Evolutionary conservation across 805 yeast species (phyloP), one percentile per base, ranked within the genome.

Genomic region (Saturnispora serradocipensis): DNA sequence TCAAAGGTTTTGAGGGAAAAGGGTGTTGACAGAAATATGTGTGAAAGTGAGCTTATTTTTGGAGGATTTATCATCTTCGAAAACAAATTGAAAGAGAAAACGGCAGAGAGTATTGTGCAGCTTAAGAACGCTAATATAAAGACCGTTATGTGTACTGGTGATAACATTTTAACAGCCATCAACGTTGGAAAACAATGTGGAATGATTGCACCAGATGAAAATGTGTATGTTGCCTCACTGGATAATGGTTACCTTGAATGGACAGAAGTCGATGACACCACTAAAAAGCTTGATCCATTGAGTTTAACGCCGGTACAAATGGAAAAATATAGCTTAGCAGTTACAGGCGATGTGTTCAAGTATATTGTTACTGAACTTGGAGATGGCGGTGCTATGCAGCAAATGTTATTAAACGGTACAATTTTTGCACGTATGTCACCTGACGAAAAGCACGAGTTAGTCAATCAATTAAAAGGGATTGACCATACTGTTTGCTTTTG

Each of bases 401-500:
- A 71, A 25, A 75, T 93, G 64, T 72, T 93, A 50, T 71, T 88
- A 71, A 81, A 78, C 55, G 81, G 89, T 53, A 78, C 82, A 44
- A 78, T 93, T 4, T 93, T 83, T 70, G 98, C 99, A 0, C 75
- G 99, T 57, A 93, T 93, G 99, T 90, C 98, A 0, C 99, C 99
- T 0, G 99, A 95, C 67, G 99, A 93, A 66, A 93, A 93, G 63
- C 97, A 93, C 66, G 99, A 93, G 67, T 72, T 93, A 46, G 97
- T 93, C 35, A 90, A 86, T 60, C 88, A 85, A 63, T 70, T 93
- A 13, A 96, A 89, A 65, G 75, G 73, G 22, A 63, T 93, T 20
- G 97, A 90, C 61, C 91, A 91, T 64, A 88, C 96, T 0, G 95
- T 88, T 46, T 96, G 97, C 2, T 93, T 93, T 67, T 93, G 98